Percentiles rank a stretch among this genome's conserved stretches.
Evolutionary conservation across 2,329 filamentous ascomycete species (phyloP).

Genomic region (Boeremia lycopersici): DNA sequence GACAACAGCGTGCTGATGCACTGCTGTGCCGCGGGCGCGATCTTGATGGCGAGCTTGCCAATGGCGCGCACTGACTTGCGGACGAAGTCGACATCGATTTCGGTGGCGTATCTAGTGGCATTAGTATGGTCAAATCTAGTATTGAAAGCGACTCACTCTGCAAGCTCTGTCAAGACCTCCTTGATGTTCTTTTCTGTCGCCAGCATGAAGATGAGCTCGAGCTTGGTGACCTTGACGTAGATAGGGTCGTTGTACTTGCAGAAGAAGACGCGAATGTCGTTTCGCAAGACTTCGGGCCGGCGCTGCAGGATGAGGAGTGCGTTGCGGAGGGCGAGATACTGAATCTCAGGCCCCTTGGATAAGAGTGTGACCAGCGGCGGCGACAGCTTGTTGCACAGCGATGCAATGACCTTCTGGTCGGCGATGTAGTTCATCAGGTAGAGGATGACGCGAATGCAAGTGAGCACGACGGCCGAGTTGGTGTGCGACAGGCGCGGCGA

Average conservation of each 20-base stretch:
- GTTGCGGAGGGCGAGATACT: constrained; percentile 93
- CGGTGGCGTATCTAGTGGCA: constrained; percentile 74
- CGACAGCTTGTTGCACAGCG: constrained; percentile 88
- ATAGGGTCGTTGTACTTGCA: constrained; percentile 99
- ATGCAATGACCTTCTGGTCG: constrained; percentile 85
- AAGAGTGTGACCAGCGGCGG: constrained; percentile 93
- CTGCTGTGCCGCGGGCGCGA: constrained; percentile 85
- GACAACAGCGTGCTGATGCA: constrained; percentile 94
- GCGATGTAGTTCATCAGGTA: constrained; percentile 99
- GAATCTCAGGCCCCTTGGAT: constrained; percentile 96
- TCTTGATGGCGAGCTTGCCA: constrained; percentile 98
- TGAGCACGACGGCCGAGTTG: constrained; percentile 94
- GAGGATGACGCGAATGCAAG: constrained; percentile 92
- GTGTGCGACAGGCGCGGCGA: constrained; percentile 95
- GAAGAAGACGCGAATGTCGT: constrained; percentile 98
- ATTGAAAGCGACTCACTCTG: constrained; percentile 66
- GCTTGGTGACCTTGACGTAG: constrained; percentile 98
- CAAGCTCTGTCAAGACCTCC: constrained; percentile 89
- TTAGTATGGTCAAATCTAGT: not conserved
- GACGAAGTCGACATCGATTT: constrained; percentile 98
- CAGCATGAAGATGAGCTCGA: constrained; percentile 98
- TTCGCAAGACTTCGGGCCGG: constrained; percentile 88
- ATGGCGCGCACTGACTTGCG: constrained; percentile 97
- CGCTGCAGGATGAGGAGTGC: constrained; percentile 92
- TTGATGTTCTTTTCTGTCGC: constrained; percentile 95